Evolutionary conservation across 129 eudicot genomes (phyloP), one percentile per base, ranked within the genome.

Genomic region (Helianthus tuberosus): DNA sequence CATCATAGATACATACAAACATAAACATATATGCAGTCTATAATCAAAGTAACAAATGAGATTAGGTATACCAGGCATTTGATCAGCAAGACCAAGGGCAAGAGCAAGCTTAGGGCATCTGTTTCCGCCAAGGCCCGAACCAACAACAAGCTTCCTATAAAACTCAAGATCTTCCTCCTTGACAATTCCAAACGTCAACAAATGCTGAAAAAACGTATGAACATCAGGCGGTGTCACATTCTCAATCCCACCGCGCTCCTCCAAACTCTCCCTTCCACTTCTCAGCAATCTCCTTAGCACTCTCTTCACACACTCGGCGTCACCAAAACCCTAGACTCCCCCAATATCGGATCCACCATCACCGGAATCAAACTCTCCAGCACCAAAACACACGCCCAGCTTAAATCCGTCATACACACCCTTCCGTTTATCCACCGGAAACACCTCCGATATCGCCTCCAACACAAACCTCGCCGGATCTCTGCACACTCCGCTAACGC

Each of bases 31-130:
- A 43, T 9, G 47, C 7, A 43, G 2, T 6, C 9, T n/a, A 23
- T 58, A 58, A 58, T 25, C 38, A 58, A 55, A 55, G 62, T 20
- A 55, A 17, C 20, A 70, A 74, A 27, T 6, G 17, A 39, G 63
- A 2, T 11, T 9, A 68, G 3, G 6, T 12, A 54, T 84, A 94
- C 97, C 99, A 74, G 96, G 97, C 97, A 94, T 94, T 65, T 88
- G 76, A 78, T 91, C 84, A 25, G 80, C 89, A 16, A 94, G 87
- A 2, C 99, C 97, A 66, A 94, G 89, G 4, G 99, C 86, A 68
- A 94, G 77, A 38, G 97, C 99, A 25, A 94, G 99, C 75, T 85
- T 91, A 5, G 99, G 99, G 99, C 99, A 94, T 94, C 85, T 94
- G 99, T 67, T 94, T 94, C 80, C 99, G 73, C 99, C 97, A 91